Evolutionary conservation across 148 eudicot genomes (phyloP), one percentile per base, ranked within the genome.

Genomic region (Arbutus unedo): DNA sequence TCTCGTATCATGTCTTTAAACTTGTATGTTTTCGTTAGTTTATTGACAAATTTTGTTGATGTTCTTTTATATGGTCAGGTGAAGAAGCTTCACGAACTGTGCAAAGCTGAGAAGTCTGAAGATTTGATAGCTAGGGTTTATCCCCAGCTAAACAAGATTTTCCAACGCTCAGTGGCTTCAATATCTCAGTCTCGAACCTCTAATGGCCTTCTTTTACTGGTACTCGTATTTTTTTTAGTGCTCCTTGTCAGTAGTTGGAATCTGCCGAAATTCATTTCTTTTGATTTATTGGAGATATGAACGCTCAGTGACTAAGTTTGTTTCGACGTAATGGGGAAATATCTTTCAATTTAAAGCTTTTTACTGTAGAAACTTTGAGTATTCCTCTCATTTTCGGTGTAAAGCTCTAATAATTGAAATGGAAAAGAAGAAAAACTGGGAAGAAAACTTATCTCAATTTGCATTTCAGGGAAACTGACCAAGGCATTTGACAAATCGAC

Each of bases 101-200:
- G 98, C 81, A 92, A 90, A 88, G 86, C 75, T 57, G 97, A 96
- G 83, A 91, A 93, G 44, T 96, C 98, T 6, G 98, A 94, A 74
- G 94, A 96, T 83, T 91, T 96, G 86, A 89, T 92, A n/a, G 95
- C 98, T 79, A 89, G 99, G 91, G 92, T 94, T 91, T 96, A 93
- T 88, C 94, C 99, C 2, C 88, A 91, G 56, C 88, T 96, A 4
- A 96, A 87, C 84, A 89, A 91, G 84, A 91, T 96, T 7, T 94
- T 96, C 77, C 97, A 96, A 62, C 99, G 97, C 38, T 87, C 91
- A 6, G 87, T 93, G 25, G 88, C 99, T 85, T 91, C 99, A 7
- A 87, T 92, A 86, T 83, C 94, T 23, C 94, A 93, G 45, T 89
- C 97, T 77, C 89, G 83, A 47, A 76, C 92, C 16, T 93, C 98